Percentiles rank a stretch among this genome's conserved stretches.
Evolutionary conservation across 345 rosid genomes (phyloP).

Genomic region (Carallia brachiata): DNA sequence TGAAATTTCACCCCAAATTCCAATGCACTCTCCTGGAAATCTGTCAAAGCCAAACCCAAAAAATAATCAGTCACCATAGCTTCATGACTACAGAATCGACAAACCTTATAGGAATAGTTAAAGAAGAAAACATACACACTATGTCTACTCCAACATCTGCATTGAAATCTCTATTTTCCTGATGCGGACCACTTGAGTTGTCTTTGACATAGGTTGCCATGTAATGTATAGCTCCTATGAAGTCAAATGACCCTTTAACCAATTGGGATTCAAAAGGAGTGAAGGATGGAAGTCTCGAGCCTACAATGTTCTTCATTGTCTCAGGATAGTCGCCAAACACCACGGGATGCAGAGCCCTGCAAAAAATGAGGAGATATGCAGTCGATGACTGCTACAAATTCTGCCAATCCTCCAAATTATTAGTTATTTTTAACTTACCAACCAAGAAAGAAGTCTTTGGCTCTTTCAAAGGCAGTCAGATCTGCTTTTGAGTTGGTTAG

Average conservation of each 20-base stretch:
- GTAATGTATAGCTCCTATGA: slow-evolving; percentile 54
- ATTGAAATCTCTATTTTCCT: slow-evolving; percentile 28
- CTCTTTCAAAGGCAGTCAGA: slow-evolving; percentile 35
- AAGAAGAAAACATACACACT: slow-evolving; percentile 23
- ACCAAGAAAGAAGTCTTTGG: slow-evolving; percentile 36
- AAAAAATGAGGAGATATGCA: slow-evolving; percentile 3
- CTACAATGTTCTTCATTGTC: slow-evolving; percentile 53
- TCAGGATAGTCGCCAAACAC: slow-evolving; percentile 72
- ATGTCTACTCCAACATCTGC: slow-evolving; percentile 34
- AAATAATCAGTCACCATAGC: background rate
- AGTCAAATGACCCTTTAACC: slow-evolving; percentile 65
- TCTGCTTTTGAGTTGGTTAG: slow-evolving; percentile 37
- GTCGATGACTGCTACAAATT: background rate
- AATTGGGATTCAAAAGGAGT: slow-evolving; percentile 46
- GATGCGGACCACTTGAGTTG: slow-evolving; percentile 17
- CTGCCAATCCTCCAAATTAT: background rate
- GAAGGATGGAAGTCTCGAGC: slow-evolving; percentile 67
- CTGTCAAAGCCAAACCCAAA: background rate
- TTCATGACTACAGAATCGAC: background rate
- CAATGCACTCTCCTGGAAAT: background rate
- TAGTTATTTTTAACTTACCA: slow-evolving; percentile 30
- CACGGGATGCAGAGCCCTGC: slow-evolving; percentile 64
- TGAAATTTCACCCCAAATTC: background rate
- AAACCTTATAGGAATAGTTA: background rate
- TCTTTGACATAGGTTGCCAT: slow-evolving; percentile 27